Conservation (phyloP, 129 eudicot species). For the Lonicera japonica region DNA sequence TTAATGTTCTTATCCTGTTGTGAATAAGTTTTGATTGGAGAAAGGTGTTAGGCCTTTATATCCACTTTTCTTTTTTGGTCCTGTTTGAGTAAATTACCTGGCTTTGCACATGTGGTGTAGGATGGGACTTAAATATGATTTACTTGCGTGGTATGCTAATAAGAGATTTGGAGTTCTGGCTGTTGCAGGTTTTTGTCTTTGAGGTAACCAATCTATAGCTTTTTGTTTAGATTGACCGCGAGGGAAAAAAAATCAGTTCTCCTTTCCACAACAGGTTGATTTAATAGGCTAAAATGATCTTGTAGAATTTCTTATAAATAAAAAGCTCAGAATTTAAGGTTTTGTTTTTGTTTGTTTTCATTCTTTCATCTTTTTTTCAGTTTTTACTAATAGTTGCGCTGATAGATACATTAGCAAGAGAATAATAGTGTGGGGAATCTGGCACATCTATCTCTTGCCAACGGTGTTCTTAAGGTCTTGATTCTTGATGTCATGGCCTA, state of each 20-base stretch:
- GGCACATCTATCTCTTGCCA: too few relatives aligned
- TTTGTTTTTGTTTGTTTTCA: not conserved
- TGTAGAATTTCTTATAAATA: too few relatives aligned
- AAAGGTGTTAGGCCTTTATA: not conserved
- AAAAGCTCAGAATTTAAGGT: too few relatives aligned
- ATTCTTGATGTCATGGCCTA: too few relatives aligned
- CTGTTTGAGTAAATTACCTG: conserved; percentile 8
- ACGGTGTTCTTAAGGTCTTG: too few relatives aligned
- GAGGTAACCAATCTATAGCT: conserved; percentile 25
- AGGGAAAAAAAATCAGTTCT: not conserved
- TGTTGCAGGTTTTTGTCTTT: conserved; percentile 17
- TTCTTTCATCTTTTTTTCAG: not conserved
- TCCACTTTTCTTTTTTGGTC: conserved; percentile 2
- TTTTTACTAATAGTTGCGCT: too few relatives aligned
- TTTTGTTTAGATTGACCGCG: conserved; percentile 9
- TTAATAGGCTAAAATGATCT: not conserved
- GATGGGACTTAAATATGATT: conserved; percentile 26
- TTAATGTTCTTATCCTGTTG: too few relatives aligned
- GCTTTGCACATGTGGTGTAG: conserved; percentile 28
- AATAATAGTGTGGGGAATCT: too few relatives aligned
- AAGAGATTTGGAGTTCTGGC: conserved; percentile 31
- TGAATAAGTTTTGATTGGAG: conserved; percentile 1
- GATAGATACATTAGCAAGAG: too few relatives aligned
- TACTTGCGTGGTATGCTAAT: conserved; percentile 26
- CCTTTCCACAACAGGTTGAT: conserved; percentile 1